Conservation (phyloP, 305 asterid species). For the Plantago lanceolata region DNA sequence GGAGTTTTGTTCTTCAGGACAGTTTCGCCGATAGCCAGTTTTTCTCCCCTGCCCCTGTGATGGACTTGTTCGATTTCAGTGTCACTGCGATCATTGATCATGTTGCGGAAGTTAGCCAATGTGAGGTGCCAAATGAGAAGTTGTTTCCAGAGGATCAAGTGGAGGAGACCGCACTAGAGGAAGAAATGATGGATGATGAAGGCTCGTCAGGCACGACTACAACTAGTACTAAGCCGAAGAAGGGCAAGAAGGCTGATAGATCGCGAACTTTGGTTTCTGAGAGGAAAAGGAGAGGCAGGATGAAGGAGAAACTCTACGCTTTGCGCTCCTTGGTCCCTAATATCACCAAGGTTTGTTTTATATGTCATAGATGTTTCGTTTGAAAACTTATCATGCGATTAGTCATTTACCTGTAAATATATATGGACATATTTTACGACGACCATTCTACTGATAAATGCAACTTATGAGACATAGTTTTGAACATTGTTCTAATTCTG, state of each 20-base stretch:
- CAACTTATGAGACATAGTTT: not conserved
- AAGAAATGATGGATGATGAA: slow-evolving; percentile 29
- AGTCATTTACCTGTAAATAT: too few relatives aligned
- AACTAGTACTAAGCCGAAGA: slow-evolving; percentile 19
- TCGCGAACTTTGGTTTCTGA: slow-evolving; percentile 68
- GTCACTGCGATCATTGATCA: slow-evolving; percentile 7
- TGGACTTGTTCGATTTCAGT: slow-evolving; percentile 30
- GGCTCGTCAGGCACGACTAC: slow-evolving; percentile 37
- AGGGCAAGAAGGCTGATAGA: slow-evolving; percentile 41
- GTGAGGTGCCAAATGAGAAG: too few relatives aligned
- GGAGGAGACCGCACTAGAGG: slow-evolving; percentile 27
- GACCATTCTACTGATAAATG: too few relatives aligned
- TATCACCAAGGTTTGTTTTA: slow-evolving; percentile 61
- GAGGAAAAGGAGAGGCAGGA: slow-evolving; percentile 64
- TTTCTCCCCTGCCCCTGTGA: slow-evolving; percentile 15
- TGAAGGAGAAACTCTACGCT: slow-evolving; percentile 85
- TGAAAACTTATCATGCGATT: too few relatives aligned
- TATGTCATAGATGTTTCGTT: too few relatives aligned
- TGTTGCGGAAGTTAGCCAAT: not conserved
- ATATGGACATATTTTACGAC: too few relatives aligned
- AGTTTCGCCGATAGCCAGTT: not conserved
- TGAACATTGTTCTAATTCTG: too few relatives aligned
- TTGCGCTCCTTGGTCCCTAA: slow-evolving; percentile 82
- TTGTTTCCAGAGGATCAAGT: not conserved
- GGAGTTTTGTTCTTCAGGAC: slow-evolving; percentile 1